phyloP scores from a whole-genome alignment of 1,284 basidiomycete species.

The Irpex sp. region DNA sequence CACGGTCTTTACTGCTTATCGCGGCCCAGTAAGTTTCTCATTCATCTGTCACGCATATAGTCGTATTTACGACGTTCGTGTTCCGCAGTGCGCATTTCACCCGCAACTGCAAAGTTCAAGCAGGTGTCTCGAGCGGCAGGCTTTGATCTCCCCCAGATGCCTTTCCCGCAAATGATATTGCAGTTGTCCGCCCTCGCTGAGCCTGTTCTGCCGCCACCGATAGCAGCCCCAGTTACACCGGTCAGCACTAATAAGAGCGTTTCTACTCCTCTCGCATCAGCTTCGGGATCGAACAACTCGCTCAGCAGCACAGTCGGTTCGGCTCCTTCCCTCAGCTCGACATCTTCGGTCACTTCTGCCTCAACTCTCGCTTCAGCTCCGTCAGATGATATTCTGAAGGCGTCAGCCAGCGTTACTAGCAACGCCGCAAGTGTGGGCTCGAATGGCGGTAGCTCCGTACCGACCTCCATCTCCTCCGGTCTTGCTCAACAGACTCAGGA shows the following conservation, averaged over 20 bases:
- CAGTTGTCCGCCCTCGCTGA: slow-evolving; percentile 10
- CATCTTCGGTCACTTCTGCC: slow-evolving; percentile 45
- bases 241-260: slow-evolving; percentile 49
- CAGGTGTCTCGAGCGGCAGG: slow-evolving; percentile 39
- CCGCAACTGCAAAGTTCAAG: slow-evolving; percentile 84
- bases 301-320: slow-evolving; percentile 40
- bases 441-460: slow-evolving; percentile 9
- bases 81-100: slow-evolving; percentile 74
- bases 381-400: slow-evolving; percentile 42
- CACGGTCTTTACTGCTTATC: slow-evolving; percentile 83
- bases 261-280: slow-evolving; percentile 57
- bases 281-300: slow-evolving; percentile 18
- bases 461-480: slow-evolving; percentile 35
- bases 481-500: slow-evolving; percentile 36
- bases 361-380: slow-evolving; percentile 37
- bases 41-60: background rate
- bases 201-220: slow-evolving; percentile 11
- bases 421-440: slow-evolving; percentile 13
- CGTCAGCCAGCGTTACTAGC: slow-evolving; percentile 27
- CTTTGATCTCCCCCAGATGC: slow-evolving; percentile 45
- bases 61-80: slow-evolving; percentile 14
- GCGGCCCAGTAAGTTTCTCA: slow-evolving; percentile 61
- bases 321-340: slow-evolving; percentile 50
- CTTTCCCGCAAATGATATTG: slow-evolving; percentile 31
- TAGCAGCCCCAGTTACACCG: slow-evolving; percentile 41